These are phyloP conservation scores for Lasiodiplodia sp. DNA, from an alignment of 2,329 filamentous ascomycete species.

Conservation along the genomic window DNA sequence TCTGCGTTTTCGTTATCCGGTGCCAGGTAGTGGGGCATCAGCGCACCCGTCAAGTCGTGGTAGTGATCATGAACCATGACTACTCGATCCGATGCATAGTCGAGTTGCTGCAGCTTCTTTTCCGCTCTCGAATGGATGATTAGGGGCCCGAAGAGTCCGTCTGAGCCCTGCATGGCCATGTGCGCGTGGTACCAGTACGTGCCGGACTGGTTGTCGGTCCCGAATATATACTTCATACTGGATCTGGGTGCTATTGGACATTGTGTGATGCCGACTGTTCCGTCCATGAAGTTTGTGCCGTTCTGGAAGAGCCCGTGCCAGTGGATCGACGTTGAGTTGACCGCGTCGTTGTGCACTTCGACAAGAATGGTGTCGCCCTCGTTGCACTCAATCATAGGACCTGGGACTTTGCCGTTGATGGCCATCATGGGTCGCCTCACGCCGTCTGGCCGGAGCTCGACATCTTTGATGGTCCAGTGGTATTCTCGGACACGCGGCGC, in stretches of 20 bases:
- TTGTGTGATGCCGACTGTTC: constrained; percentile 69
- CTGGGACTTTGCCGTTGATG: constrained; percentile 51
- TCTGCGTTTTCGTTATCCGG: constrained; percentile 61
- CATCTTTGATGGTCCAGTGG: constrained; percentile 67
- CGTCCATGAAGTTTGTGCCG: constrained; percentile 76
- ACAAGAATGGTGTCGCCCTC: constrained; percentile 74
- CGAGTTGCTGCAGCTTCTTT: constrained; percentile 49
- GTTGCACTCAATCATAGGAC: constrained; percentile 50
- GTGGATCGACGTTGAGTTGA: constrained; percentile 67
- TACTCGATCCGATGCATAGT: constrained; percentile 63
- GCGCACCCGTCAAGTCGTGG: constrained; percentile 59
- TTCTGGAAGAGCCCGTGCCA: constrained; percentile 78
- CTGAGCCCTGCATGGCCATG: constrained; percentile 71
- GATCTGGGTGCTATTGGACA: constrained; percentile 69
- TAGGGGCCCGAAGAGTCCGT: constrained; percentile 70
- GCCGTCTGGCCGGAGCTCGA: constrained; percentile 66
- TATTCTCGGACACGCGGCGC: constrained; percentile 62
- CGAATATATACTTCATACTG: constrained; percentile 74
- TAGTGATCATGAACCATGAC: constrained; percentile 74
- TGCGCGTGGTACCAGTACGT: constrained; percentile 85
- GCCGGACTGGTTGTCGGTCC: constrained; percentile 58
- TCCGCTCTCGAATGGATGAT: constrained; percentile 64
- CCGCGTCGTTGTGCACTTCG: constrained; percentile 67
- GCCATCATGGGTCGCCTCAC: constrained; percentile 51
- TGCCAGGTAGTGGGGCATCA: constrained; percentile 62